phyloP scores from a whole-genome alignment of 441 rosid genomes.

The Metrosideros polymorpha region DNA sequence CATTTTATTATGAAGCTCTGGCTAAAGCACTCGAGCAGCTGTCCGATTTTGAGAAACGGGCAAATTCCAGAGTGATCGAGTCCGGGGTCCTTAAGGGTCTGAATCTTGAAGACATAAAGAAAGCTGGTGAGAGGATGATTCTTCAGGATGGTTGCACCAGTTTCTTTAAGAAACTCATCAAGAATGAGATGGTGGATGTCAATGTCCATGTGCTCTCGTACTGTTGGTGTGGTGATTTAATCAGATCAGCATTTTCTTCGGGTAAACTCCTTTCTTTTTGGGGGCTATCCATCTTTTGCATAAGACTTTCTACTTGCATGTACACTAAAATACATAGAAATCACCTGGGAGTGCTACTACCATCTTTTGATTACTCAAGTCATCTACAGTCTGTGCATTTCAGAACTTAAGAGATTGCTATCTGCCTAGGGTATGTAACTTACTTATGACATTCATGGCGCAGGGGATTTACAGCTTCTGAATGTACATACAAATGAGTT shows the following conservation, averaged over 20 bases:
- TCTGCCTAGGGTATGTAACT: neutral
- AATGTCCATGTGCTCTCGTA: constrained; percentile 4
- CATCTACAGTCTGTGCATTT: neutral
- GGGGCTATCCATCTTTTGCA: neutral
- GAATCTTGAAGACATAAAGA: constrained; percentile 5
- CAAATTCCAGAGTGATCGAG: constrained; percentile 1
- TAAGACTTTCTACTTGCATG: neutral
- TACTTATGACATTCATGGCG: neutral
- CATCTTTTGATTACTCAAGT: neutral
- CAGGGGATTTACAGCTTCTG: constrained; percentile 55
- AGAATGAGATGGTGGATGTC: neutral
- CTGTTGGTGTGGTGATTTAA: constrained; percentile 4
- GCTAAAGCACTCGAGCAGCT: constrained; percentile 1
- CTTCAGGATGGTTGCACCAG: constrained; percentile 7
- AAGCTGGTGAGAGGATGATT: constrained; percentile 5
- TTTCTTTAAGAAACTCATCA: constrained; percentile 2
- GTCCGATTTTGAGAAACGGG: constrained; percentile 1
- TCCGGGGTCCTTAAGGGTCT: constrained; percentile 8
- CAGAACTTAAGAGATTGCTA: neutral
- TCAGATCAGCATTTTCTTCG: neutral
- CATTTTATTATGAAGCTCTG: neutral
- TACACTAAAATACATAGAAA: neutral
- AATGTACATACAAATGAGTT: constrained; percentile 80
- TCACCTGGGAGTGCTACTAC: neutral
- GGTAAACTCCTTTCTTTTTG: neutral